These are phyloP conservation scores for Hypoxylon sp. DNA, from an alignment of 2,329 filamentous ascomycete genomes.

Conservation along the genomic window DNA sequence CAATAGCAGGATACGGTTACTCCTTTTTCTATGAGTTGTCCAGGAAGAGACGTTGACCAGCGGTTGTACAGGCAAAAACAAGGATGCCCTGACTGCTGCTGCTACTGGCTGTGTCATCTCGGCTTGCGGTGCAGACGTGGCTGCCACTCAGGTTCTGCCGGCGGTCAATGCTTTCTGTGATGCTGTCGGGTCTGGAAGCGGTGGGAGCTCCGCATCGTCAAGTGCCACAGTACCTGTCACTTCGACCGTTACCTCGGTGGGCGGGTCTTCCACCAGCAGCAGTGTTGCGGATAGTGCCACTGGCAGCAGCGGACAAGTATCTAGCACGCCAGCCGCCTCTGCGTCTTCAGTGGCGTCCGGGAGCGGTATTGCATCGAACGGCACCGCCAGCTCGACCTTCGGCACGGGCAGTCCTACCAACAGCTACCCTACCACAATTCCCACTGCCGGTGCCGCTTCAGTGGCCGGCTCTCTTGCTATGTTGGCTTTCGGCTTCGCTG, in stretches of 20 bases:
- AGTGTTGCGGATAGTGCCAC: conserved; percentile 5
- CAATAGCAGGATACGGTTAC: neutral
- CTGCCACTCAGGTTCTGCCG: conserved; percentile 43
- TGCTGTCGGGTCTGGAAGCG: conserved; percentile 34
- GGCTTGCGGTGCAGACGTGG: conserved; percentile 40
- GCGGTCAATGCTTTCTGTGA: conserved; percentile 43
- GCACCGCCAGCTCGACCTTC: conserved; percentile 31
- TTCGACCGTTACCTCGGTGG: conserved; percentile 9
- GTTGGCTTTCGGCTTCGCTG: conserved; percentile 36
- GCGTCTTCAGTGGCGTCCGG: neutral
- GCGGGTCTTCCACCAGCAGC: conserved; percentile 5
- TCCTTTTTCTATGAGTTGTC: neutral
- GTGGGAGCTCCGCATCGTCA: conserved; percentile 15
- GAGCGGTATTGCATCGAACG: conserved; percentile 30
- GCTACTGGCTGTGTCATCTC: conserved; percentile 43
- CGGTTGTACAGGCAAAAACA: conserved; percentile 29
- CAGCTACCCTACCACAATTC: conserved; percentile 6
- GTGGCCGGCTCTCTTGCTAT: conserved; percentile 35
- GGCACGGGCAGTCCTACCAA: neutral
- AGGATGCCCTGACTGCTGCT: conserved; percentile 34
- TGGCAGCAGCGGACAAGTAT: neutral
- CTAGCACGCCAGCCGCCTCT: conserved; percentile 3
- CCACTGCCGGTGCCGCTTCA: conserved; percentile 28
- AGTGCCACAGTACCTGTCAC: conserved; percentile 9
- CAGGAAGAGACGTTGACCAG: neutral